Evolutionary conservation across 2,329 filamentous ascomycete genomes (phyloP), one percentile per base, ranked within the genome.

Genomic region (Epichloe uncinata): DNA sequence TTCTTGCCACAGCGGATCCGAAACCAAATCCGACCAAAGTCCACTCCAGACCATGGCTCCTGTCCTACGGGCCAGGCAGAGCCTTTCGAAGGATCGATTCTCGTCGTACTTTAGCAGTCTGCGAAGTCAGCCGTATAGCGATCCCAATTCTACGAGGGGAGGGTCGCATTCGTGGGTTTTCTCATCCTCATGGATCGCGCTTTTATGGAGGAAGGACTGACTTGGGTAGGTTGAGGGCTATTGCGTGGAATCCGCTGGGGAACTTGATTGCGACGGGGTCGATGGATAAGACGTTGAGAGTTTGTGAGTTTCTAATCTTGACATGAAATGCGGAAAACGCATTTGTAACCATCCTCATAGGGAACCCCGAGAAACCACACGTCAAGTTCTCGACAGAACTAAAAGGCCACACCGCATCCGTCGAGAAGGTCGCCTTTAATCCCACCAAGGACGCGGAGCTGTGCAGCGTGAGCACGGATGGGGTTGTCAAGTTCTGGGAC

Each of bases 201-300:
- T 41, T 22, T 11, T 12, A n/a, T 41, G n/a, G n/a, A 41, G 30
- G 50, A 22, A 40, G 18, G 20, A 34, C n/a, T 34, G 18, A 47
- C 46, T 44, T 36, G 30, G 53, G 18, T 34, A 88, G 84, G 55
- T 74, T 94, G 50, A 81, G 86, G 40, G 84, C 85, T 2, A 82
- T 97, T 56, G 83, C 86, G 38, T 97, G 91, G 91, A 95, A 91
- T 56, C 87, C 90, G 0, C 73, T 87, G 0, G 89, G 91, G 35
- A 85, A 80, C 8, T 73, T 93, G 52, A 81, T 97, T 53, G 91
- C 91, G 0, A 94, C 90, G 0, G 89, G 88, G 3, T 78, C 84
- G 5, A 71, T 74, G 22, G 82, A 87, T 60, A 79, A 77, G 56
- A 85, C 78, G 8, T 67, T 91, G 49, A 80, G 86, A 58, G 82